Conservation (phyloP, 768 basidiomycete genomes). For the Termitomyces sp. region DNA sequence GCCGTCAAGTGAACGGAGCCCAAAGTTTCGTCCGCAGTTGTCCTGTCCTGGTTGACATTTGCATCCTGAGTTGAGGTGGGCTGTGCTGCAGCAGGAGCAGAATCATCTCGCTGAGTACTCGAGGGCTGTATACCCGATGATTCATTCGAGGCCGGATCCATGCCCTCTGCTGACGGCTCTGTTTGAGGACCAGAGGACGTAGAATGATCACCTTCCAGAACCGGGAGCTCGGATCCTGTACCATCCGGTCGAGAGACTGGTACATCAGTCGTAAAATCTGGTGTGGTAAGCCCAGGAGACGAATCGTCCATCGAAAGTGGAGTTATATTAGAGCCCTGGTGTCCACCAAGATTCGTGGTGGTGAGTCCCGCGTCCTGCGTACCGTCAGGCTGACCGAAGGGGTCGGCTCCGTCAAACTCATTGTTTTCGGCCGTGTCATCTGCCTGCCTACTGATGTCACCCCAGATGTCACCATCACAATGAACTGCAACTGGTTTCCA, state of each 20-base stretch:
- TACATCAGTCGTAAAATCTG: not conserved
- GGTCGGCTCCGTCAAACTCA: not conserved
- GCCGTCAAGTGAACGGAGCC: too few relatives aligned
- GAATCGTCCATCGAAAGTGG: not conserved
- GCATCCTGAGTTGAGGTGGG: not conserved
- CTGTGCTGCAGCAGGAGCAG: not conserved
- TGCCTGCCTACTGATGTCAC: not conserved
- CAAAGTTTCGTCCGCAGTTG: not conserved
- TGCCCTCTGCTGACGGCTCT: not conserved
- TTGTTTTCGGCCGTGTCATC: not conserved
- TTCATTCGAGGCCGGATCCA: not conserved
- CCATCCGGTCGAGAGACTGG: not conserved
- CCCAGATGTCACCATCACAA: not conserved
- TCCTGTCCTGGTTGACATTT: not conserved
- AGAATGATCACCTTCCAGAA: not conserved
- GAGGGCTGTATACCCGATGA: not conserved
- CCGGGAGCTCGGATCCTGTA: not conserved
- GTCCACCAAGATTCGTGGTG: not conserved
- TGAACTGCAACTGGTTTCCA: not conserved
- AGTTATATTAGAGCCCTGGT: not conserved
- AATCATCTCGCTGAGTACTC: not conserved
- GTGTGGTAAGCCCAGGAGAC: not conserved
- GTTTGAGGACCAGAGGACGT: not conserved
- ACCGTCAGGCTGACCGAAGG: not conserved
- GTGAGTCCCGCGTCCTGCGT: not conserved